A percentile compares a stretch with the other conserved stretches of the same genome.
Conservation (phyloP, 768 basidiomycete species). For the Lactarius deliciosus region DNA sequence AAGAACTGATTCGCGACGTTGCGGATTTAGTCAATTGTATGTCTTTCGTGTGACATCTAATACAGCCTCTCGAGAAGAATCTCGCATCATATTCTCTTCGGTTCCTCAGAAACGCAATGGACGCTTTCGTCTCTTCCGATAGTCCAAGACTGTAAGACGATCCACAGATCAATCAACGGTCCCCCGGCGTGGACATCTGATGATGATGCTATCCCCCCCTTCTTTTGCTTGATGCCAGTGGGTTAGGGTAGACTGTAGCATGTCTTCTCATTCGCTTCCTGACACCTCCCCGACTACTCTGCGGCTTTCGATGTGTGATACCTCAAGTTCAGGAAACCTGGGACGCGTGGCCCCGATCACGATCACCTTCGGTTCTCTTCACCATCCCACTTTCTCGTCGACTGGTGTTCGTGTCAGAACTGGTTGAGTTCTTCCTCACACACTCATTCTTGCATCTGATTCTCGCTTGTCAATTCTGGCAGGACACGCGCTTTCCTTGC, state of each 20-base stretch:
- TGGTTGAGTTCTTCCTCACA: background rate
- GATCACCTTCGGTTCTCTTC: background rate
- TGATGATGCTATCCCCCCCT: too few relatives aligned
- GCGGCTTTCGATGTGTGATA: background rate
- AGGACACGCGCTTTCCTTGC: background rate
- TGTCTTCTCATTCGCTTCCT: background rate
- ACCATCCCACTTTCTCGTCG: background rate
- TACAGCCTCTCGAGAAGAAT: too few relatives aligned
- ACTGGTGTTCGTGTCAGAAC: background rate
- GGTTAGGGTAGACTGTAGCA: background rate
- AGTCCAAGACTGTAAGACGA: too few relatives aligned
- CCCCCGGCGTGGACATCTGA: background rate
- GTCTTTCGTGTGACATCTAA: too few relatives aligned
- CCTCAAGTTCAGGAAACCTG: background rate
- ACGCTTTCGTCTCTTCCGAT: too few relatives aligned
- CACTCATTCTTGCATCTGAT: background rate
- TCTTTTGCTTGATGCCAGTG: background rate
- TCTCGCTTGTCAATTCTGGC: background rate
- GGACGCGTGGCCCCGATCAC: background rate
- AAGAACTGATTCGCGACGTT: too few relatives aligned
- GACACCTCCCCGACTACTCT: too few relatives aligned
- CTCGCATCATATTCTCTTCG: background rate
- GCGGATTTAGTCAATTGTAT: background rate
- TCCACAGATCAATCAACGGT: too few relatives aligned
- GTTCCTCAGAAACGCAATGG: background rate